Conservation (phyloP, 2,329 filamentous ascomycete genomes). For the Alternaria hordeiaustralica region DNA sequence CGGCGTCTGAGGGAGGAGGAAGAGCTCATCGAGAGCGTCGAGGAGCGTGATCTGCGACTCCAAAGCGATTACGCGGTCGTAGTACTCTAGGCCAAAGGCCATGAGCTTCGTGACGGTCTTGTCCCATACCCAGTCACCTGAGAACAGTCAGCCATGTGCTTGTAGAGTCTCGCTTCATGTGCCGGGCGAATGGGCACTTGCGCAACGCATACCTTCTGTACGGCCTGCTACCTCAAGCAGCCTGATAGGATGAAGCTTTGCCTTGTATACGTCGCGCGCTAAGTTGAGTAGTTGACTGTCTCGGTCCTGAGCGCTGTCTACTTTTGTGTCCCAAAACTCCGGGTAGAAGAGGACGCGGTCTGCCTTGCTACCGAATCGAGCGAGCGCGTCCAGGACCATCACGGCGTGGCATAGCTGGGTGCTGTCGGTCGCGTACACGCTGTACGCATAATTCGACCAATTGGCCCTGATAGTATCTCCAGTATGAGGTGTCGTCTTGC, state of each 20-base stretch:
- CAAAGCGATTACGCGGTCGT: constrained; percentile 63
- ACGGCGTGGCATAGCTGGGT: constrained; percentile 53
- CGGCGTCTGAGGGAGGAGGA: constrained; percentile 66
- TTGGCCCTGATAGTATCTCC: constrained; percentile 32
- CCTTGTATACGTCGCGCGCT: constrained; percentile 58
- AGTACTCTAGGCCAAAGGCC: constrained; percentile 71
- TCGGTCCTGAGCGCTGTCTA: constrained; percentile 38
- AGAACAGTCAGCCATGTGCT: constrained; percentile 22
- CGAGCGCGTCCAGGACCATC: constrained; percentile 54
- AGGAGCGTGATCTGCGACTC: constrained; percentile 71
- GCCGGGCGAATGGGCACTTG: constrained; percentile 9
- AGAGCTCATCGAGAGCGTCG: constrained; percentile 71
- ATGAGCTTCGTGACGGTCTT: constrained; percentile 72
- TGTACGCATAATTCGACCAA: constrained; percentile 52
- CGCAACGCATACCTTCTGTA: constrained; percentile 36
- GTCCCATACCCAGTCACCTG: constrained; percentile 60
- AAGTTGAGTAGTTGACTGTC: constrained; percentile 57
- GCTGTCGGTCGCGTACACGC: constrained; percentile 52
- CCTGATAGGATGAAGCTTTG: constrained; percentile 57
- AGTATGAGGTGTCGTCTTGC: constrained; percentile 7
- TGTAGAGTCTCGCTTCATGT: constrained; percentile 9
- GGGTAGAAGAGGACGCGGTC: constrained; percentile 56
- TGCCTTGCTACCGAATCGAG: constrained; percentile 52
- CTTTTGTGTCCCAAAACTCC: constrained; percentile 45
- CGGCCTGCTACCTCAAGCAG: constrained; percentile 47